These are phyloP conservation scores for Termitomyces sp. DNA, from an alignment of 768 basidiomycete species.

Conservation along the genomic window DNA sequence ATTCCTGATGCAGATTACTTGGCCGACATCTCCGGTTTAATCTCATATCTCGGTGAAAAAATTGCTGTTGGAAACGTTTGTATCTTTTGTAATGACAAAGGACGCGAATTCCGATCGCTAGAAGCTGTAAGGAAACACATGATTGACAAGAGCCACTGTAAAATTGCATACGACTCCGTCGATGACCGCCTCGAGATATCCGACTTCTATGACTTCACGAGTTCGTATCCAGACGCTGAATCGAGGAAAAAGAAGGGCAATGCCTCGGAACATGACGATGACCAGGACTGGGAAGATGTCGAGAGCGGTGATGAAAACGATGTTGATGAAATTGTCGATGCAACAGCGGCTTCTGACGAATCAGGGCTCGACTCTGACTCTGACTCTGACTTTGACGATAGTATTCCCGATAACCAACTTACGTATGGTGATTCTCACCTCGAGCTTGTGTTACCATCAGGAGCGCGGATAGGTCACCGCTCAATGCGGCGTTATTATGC, in stretches of 20 bases:
- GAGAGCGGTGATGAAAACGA: constrained; percentile 43
- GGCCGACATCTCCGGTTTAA: constrained; percentile 76
- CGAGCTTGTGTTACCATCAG: constrained; percentile 92
- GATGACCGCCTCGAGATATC: constrained; percentile 82
- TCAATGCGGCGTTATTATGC: constrained; percentile 83
- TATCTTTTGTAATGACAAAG: constrained; percentile 83
- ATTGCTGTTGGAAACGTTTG: constrained; percentile 92
- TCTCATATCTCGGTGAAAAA: constrained; percentile 89
- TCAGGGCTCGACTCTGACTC: constrained; percentile 34
- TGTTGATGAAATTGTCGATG: constrained; percentile 44
- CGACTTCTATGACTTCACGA: constrained; percentile 90
- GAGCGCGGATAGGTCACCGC: constrained; percentile 89
- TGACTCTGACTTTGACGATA: constrained; percentile 41
- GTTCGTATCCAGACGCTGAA: constrained; percentile 65
- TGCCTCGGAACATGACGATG: constrained; percentile 20
- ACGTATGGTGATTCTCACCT: constrained; percentile 77
- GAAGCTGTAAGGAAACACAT: constrained; percentile 95
- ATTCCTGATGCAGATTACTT: constrained; percentile 93
- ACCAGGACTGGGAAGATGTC: constrained; percentile 34
- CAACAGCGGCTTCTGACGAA: constrained; percentile 31
- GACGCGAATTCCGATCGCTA: constrained; percentile 78
- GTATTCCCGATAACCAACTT: constrained; percentile 51
- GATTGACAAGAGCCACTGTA: constrained; percentile 95
- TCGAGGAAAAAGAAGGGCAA: constrained; percentile 24
- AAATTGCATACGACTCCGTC: constrained; percentile 86